Evolutionary conservation across 225 moss, liverwort and hornwort species (phyloP).

Genomic region (Marchantia polymorpha): DNA sequence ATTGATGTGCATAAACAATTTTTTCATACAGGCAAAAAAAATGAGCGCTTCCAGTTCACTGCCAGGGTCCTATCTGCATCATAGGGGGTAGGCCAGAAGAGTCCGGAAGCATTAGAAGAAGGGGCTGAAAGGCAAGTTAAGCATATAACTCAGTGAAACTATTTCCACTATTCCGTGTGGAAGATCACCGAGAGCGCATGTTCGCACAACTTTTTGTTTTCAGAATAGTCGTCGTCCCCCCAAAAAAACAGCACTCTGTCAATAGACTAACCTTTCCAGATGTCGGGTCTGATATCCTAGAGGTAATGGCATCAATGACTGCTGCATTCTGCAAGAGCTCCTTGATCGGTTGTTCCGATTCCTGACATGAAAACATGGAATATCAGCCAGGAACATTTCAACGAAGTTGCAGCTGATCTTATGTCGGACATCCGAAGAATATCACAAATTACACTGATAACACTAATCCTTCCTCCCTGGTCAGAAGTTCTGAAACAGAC

Average conservation of each 20-base stretch:
- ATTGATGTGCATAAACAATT: too few relatives aligned
- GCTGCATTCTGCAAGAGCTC: constrained; percentile 51
- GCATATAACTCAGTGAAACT: neutral
- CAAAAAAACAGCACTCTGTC: neutral
- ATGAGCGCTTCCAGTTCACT: too few relatives aligned
- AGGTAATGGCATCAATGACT: constrained; percentile 49
- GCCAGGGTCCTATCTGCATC: too few relatives aligned
- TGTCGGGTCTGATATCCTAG: constrained; percentile 46
- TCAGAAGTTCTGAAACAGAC: too few relatives aligned
- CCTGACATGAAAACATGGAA: constrained; percentile 46
- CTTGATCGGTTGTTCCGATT: constrained; percentile 46
- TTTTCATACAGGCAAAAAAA: too few relatives aligned
- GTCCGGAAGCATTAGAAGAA: too few relatives aligned
- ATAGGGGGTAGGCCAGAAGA: too few relatives aligned
- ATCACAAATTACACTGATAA: neutral
- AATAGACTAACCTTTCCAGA: constrained; percentile 54
- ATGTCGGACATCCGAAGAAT: neutral
- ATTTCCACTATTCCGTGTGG: neutral
- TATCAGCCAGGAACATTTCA: neutral
- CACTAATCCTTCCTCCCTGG: neutral
- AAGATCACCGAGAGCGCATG: neutral
- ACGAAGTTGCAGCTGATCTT: neutral
- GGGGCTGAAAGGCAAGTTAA: neutral
- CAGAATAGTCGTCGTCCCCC: neutral
- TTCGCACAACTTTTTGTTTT: neutral